Conservation (phyloP, 495 filamentous ascomycete species). For the Extremus antarcticus region DNA sequence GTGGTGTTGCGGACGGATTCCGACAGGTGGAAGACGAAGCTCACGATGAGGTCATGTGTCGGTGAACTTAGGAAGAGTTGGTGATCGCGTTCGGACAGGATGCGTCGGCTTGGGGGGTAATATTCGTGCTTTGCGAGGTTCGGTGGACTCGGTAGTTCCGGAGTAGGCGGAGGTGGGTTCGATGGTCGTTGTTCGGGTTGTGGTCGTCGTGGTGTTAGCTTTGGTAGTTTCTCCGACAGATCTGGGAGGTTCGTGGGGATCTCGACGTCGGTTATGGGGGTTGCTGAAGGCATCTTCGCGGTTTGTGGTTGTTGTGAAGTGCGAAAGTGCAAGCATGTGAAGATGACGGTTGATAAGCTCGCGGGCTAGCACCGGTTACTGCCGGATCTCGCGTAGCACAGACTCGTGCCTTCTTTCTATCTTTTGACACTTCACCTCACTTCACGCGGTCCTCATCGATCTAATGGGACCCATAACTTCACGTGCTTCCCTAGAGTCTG, state of each 20-base stretch:
- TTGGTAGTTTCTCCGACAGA: constrained; percentile 23
- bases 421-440: too few relatives aligned
- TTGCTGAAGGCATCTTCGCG: constrained; percentile 15
- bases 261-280: constrained; percentile 8
- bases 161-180: constrained; percentile 50
- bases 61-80: constrained; percentile 68
- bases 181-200: constrained; percentile 15
- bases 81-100: constrained; percentile 71
- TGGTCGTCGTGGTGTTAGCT: constrained; percentile 23
- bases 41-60: constrained; percentile 63
- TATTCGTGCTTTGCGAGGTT: constrained; percentile 52
- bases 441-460: too few relatives aligned
- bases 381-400: too few relatives aligned
- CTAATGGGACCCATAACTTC: too few relatives aligned
- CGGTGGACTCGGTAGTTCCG: constrained; percentile 57
- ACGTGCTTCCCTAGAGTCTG: too few relatives aligned
- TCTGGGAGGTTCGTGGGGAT: constrained; percentile 16
- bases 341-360: too few relatives aligned
- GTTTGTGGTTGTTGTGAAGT: not conserved
- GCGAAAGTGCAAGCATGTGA: too few relatives aligned
- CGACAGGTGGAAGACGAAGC: constrained; percentile 77
- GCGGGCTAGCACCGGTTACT: too few relatives aligned
- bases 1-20: constrained; percentile 69
- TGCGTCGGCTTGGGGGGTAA: constrained; percentile 57
- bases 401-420: too few relatives aligned